Evolutionary conservation across 2,329 filamentous ascomycete genomes (phyloP), one percentile per base, ranked within the genome.

Genomic region (Leptographium galeiforme): DNA sequence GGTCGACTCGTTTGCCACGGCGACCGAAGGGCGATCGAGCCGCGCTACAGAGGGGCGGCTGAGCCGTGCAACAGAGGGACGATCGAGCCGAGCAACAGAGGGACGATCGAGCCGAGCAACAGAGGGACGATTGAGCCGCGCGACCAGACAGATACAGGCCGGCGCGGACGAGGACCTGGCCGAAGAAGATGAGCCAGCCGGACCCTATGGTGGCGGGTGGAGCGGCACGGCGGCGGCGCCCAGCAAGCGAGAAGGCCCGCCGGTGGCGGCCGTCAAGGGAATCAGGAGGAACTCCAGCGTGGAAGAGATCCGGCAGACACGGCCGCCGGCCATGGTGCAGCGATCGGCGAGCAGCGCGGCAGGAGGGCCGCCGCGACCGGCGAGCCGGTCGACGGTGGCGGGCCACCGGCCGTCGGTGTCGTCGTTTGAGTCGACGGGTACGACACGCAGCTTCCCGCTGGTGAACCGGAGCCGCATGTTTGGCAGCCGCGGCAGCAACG

Each of bases 361-460:
- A 6, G 12, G 8, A 13, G 34, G 4, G 18, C 50, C 45, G 18
- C 44, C 16, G 25, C 44, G 73, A 8, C 73, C 75, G 50, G 72
- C 69, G 48, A 68, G 67, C 44, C 67, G 66, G 16, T 66, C 68
- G 2, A 62, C 64, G 2, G 64, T 66, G 25, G 64, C 53, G 6
- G 50, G 69, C 52, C 77, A 81, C 59, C 76, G 77, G 2, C 76
- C 79, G 7, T 81, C 78, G 0, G 64, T 76, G 25, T 76, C 78
- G 5, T 79, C 78, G 0, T 71, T 80, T 55, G 75, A 76, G 47
- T 83, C 79, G 0, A 72, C 70, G 0, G 77, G 77, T 16, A 82
- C 80, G 1, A 77, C 73, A 50, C 71, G 81, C 59, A 83, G 78
- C 62, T 84, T 84, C 57, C 80, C 80, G 1, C 68, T 84, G 6